Conservation (phyloP, 1,139 yeast species). For the Geotrichum fermentans region DNA sequence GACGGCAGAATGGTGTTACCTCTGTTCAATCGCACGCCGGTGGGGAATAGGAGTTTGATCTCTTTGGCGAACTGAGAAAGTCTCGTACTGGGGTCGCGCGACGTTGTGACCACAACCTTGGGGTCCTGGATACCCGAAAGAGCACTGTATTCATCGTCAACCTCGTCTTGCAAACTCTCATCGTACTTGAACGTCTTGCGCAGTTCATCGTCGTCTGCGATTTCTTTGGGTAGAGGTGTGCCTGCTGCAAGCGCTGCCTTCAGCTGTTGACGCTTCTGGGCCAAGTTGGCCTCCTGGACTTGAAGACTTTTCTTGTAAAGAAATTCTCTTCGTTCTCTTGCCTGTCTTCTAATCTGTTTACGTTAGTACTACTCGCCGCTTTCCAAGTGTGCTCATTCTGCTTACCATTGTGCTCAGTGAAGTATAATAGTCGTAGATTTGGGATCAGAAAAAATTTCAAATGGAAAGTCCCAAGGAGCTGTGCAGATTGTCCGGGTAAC, state of each 20-base stretch:
- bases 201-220: constrained; percentile 79
- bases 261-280: constrained; percentile 80
- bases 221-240: constrained; percentile 79
- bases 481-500: not conserved
- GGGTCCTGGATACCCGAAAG: constrained; percentile 89
- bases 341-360: constrained; percentile 80
- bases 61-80: constrained; percentile 90
- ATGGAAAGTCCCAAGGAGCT: not conserved
- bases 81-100: constrained; percentile 83
- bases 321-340: constrained; percentile 92
- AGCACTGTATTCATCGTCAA: constrained; percentile 88
- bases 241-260: constrained; percentile 89
- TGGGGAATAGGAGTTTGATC: constrained; percentile 81
- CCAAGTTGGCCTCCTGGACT: constrained; percentile 79
- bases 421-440: too few species aligned
- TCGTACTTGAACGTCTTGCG: constrained; percentile 83
- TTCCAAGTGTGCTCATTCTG: too few species aligned
- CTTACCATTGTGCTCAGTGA: too few species aligned
- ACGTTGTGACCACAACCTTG: constrained; percentile 86
- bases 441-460: not conserved
- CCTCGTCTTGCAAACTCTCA: constrained; percentile 51
- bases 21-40: constrained; percentile 81
- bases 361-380: too few species aligned
- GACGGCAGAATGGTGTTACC: constrained; percentile 89
- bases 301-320: constrained; percentile 83